Base-by-base conservation (phyloP, 1,284 basidiomycete genomes). In the Tausonia pullulans region DNA sequence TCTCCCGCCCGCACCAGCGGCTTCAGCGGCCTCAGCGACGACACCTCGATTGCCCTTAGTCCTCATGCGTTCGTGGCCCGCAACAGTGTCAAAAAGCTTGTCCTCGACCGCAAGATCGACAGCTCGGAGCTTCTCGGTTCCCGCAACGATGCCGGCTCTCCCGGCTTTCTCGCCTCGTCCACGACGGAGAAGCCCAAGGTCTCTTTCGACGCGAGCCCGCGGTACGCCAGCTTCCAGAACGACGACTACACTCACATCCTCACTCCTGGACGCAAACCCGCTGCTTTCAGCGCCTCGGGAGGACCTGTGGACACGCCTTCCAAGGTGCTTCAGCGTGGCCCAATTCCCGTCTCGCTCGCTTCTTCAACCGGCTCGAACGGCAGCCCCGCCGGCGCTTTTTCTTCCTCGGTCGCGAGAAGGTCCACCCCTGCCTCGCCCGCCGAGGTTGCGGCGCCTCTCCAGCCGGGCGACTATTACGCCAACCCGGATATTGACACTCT, bases 61-160 rank as follows among this genome's bases (percentile, higher is more conserved):
- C 78, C 80, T 16, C 79, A 81, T 68, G 87, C 79, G 76, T 92
- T 72, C 78, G 85, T 71, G 80, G 87, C 70, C 39, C 82, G 87
- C 51, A 84, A 87, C 65, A 96, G 90, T 73, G 90, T 97, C 68
- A 98, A 98, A 81, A 95, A 96, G 75, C 83, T 98, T 62, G 87
- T 94, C 51, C 77, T 98, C 64, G 88, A 93, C 72, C 88, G 86
- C 74, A 77, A 74, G 64, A 60, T 70, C 39, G 68, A 70, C 16
- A 69, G 71, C 57, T 73, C 72, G 5, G 75, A 78, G 64, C 70
- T 72, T 40, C 71, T 67, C 13, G 43, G 48, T 6, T 46, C 53
- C 46, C n/a, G 39, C 27, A 27, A 27, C 27, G 27, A 27, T 27
- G 27, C 27, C 27, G 27, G 27, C 27, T 27, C 27, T 27, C 27